Evolutionary conservation across 768 basidiomycete species (phyloP).

Genomic region (Paxillus rubicundulus): DNA sequence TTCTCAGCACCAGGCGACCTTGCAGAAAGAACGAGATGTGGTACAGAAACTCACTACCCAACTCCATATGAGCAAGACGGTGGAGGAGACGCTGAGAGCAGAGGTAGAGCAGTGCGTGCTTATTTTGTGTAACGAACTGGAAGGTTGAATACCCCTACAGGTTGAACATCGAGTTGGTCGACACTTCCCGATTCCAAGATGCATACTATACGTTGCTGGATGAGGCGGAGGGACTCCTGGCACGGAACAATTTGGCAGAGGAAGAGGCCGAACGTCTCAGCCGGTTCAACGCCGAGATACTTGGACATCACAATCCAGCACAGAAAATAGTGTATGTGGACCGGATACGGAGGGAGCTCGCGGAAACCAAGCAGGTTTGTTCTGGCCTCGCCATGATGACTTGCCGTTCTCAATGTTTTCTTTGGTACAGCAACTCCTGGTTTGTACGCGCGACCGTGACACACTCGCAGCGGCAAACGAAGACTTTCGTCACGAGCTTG

Average conservation of each 20-base stretch:
- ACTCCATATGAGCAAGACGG: conserved; percentile 54
- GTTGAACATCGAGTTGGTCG: conserved; percentile 49
- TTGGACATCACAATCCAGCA: conserved; percentile 79
- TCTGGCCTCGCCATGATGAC: neutral
- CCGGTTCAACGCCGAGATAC: conserved; percentile 80
- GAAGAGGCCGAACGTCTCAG: conserved; percentile 75
- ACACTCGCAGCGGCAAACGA: conserved; percentile 40
- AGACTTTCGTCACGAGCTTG: conserved; percentile 52
- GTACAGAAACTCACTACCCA: conserved; percentile 47
- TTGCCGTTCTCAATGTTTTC: neutral
- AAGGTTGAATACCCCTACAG: conserved; percentile 25
- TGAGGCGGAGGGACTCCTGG: conserved; percentile 61
- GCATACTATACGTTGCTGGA: conserved; percentile 66
- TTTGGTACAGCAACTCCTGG: conserved; percentile 45
- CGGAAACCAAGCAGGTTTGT: conserved; percentile 77
- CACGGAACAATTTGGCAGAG: conserved; percentile 74
- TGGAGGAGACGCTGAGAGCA: conserved; percentile 64
- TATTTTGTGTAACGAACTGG: neutral
- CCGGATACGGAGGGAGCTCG: conserved; percentile 73
- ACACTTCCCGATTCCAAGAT: conserved; percentile 64
- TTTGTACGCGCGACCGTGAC: conserved; percentile 49
- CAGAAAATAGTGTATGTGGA: conserved; percentile 90
- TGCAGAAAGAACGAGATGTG: conserved; percentile 48
- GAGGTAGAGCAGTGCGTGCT: conserved; percentile 66
- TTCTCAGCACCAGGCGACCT: conserved; percentile 32